Evolutionary conservation across 2,329 filamentous ascomycete genomes (phyloP), one percentile per base, ranked within the genome.

Genomic region (Aspergillus clavatus): DNA sequence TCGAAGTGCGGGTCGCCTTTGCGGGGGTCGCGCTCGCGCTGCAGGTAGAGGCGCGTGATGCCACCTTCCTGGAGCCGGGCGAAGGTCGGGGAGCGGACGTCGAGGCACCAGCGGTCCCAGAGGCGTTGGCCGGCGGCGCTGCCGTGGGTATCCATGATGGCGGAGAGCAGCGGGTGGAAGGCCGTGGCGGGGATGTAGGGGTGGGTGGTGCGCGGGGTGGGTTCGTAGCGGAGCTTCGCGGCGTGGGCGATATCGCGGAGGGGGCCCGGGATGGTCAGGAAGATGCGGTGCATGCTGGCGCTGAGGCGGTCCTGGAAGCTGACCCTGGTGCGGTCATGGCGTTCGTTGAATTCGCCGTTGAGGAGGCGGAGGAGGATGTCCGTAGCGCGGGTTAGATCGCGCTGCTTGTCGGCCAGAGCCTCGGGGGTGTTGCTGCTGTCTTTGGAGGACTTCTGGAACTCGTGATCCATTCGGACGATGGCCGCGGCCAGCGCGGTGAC

Each of bases 121-220:
- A 81, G 52, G 3, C 55, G 62, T 45, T 66, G 72, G 46, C 76
- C 82, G 26, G 67, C 67, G 7, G 51, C 44, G 45, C 71, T 75
- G 43, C 75, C 76, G 38, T 74, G 70, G 0, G 66, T 66, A 22
- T 74, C 70, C 2, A 78, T 72, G 7, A 82, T 67, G n/a, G 75
- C 78, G 35, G 72, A 67, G 5, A 86, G 73, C 5, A 81, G 49
- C 14, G 58, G 55, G 48, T 80, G 75, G 67, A 82, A 81, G 5
- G 73, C 61, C 3, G 60, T 56, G 0, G 68, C 54, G 10, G 67
- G 59, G 22, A 72, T 56, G 43, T 57, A 54, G 14, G 56, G 54
- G 24, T 61, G 29, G 19, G 52, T 51, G 36, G 59, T 50, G 24
- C 45, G 56, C 11, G 45, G 37, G 38, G 40, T 45, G 14, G 44